Percentiles rank a stretch among this genome's conserved stretches.
Evolutionary conservation across 2,329 filamentous ascomycete species (phyloP).

Genomic region (Fusarium tricinctum): DNA sequence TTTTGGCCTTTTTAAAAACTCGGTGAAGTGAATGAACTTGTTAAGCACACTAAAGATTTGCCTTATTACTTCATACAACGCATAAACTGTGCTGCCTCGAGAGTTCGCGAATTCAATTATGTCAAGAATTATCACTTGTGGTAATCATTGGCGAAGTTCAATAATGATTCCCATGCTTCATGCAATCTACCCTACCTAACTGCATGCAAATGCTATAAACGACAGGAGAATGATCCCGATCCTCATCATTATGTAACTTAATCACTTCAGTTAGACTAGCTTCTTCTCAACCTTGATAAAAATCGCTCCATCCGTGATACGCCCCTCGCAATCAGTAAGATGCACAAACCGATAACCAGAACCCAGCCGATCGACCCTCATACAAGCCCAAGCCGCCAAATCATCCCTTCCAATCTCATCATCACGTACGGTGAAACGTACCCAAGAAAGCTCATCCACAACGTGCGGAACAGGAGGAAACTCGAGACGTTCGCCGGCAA

Average conservation of each 20-base stretch:
- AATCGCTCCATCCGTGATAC: slow-evolving; percentile 75
- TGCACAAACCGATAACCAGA: slow-evolving; percentile 83
- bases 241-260: neutral
- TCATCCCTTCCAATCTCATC: slow-evolving; percentile 84
- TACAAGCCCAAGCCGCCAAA: slow-evolving; percentile 88
- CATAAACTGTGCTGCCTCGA: too few relatives aligned
- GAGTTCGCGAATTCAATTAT: too few relatives aligned
- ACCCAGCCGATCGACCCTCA: slow-evolving; percentile 84
- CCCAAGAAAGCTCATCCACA: slow-evolving; percentile 78
- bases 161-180: neutral
- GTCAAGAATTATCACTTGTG: neutral
- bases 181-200: neutral
- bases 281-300: slow-evolving; percentile 80
- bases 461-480: slow-evolving; percentile 70
- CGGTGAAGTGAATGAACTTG: neutral
- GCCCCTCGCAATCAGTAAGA: slow-evolving; percentile 77
- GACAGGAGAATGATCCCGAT: neutral
- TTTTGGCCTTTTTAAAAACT: too few relatives aligned
- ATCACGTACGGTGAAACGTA: slow-evolving; percentile 89
- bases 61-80: neutral
- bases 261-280: slow-evolving; percentile 47
- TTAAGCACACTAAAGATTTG: fast-evolving
- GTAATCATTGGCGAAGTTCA: neutral
- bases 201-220: slow-evolving; percentile 1
- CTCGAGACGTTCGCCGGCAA: slow-evolving; percentile 68